These are phyloP conservation scores for Lipomyces yamadae DNA, from an alignment of 805 yeast species.

Conservation along the genomic window DNA sequence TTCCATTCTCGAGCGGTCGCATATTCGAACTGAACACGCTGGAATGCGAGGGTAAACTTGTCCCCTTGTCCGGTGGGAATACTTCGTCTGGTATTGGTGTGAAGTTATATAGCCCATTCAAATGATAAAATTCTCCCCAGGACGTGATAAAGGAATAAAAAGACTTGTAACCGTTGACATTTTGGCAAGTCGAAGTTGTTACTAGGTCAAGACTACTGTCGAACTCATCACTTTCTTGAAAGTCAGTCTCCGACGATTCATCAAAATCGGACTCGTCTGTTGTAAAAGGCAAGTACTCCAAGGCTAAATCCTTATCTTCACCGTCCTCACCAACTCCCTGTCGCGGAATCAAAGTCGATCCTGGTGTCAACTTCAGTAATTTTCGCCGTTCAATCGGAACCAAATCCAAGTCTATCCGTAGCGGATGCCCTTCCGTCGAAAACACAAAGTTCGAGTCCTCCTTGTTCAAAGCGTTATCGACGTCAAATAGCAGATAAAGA, in stretches of 20 bases:
- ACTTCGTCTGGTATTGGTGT: slow-evolving; percentile 25
- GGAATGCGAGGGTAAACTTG: slow-evolving; percentile 1
- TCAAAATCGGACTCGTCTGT: not conserved
- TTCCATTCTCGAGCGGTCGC: slow-evolving; percentile 10
- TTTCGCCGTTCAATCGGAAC: slow-evolving; percentile 38
- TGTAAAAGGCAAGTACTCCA: slow-evolving; percentile 1
- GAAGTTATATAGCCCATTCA: slow-evolving; percentile 39
- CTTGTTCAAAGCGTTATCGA: slow-evolving; percentile 57
- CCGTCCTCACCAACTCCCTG: not conserved
- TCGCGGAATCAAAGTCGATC: slow-evolving; percentile 9
- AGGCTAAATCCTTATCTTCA: not conserved
- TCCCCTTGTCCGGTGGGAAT: slow-evolving; percentile 11
- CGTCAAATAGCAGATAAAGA: slow-evolving; percentile 77
- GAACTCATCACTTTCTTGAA: not conserved
- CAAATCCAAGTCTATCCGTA: slow-evolving; percentile 63
- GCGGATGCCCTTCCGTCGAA: slow-evolving; percentile 91
- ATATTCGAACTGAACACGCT: slow-evolving; percentile 19
- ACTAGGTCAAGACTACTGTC: not conserved
- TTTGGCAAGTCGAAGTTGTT: slow-evolving; percentile 18
- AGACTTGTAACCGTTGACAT: slow-evolving; percentile 22
- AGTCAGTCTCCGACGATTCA: not conserved
- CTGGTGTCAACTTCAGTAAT: slow-evolving; percentile 23
- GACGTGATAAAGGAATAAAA: slow-evolving; percentile 47
- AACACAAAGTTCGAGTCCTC: slow-evolving; percentile 55
- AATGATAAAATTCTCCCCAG: slow-evolving; percentile 44